Evolutionary conservation across 169 alveolate genomes (phyloP).

Genomic region (Plasmodium fragile): DNA sequence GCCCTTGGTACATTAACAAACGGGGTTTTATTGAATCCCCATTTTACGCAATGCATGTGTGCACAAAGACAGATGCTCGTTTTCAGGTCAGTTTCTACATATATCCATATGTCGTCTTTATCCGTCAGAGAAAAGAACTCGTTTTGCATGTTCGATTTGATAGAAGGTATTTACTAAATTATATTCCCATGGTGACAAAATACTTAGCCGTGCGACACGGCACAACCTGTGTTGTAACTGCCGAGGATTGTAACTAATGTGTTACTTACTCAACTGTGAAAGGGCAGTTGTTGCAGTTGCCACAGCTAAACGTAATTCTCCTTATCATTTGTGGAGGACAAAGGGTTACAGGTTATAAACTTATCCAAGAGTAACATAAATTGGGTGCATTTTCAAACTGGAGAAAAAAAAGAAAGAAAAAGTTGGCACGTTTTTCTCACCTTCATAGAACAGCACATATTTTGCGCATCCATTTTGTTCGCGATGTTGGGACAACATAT

Average conservation of each 20-base stretch:
- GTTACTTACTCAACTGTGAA: neutral
- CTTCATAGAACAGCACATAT: neutral
- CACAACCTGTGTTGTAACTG: neutral
- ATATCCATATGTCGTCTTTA: neutral
- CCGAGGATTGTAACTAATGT: neutral
- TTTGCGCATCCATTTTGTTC: neutral
- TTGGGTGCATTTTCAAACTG: neutral
- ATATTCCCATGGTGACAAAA: neutral
- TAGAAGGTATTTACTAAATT: neutral
- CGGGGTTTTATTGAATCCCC: neutral
- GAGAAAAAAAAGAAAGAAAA: too few relatives aligned
- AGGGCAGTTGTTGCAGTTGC: neutral
- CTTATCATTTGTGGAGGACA: neutral
- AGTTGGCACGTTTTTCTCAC: neutral
- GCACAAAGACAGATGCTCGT: neutral
- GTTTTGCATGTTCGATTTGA: neutral
- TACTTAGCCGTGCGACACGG: neutral
- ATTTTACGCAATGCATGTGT: neutral
- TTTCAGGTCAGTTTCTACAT: neutral
- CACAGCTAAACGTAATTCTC: neutral
- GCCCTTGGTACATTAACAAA: neutral
- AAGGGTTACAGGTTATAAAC: neutral
- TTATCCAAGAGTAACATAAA: neutral
- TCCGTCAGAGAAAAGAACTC: neutral
- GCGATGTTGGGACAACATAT: neutral